Evolutionary conservation across 2,329 filamentous ascomycete genomes (phyloP).

Genomic region (Remersonia thermophila): DNA sequence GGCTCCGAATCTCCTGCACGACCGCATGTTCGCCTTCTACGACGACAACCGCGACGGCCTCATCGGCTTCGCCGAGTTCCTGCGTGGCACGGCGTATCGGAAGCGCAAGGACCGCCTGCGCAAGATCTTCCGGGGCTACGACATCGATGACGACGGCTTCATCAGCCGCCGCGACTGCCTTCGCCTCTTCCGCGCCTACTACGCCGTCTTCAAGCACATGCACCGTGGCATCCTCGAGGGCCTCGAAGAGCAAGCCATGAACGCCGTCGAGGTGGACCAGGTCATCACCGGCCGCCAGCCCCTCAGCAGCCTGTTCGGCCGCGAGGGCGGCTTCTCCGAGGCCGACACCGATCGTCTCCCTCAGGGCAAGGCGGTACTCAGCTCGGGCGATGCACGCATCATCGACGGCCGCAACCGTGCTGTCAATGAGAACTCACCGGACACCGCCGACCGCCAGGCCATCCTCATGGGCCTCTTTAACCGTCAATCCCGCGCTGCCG

Average conservation of each 20-base stretch:
- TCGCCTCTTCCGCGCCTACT: constrained; percentile 85
- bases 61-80: constrained; percentile 86
- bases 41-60: constrained; percentile 80
- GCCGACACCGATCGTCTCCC: constrained; percentile 48
- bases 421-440: constrained; percentile 46
- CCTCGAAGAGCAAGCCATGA: constrained; percentile 64
- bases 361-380: constrained; percentile 52
- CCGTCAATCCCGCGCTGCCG: constrained; percentile 7
- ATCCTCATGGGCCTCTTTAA: constrained; percentile 43
- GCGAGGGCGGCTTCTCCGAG: constrained; percentile 55
- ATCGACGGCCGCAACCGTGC: constrained; percentile 44
- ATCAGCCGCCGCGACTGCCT: constrained; percentile 79
- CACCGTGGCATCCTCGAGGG: constrained; percentile 71
- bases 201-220: constrained; percentile 79
- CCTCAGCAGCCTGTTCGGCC: constrained; percentile 61
- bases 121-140: constrained; percentile 78
- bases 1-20: constrained; percentile 80
- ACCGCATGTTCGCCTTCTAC: constrained; percentile 94
- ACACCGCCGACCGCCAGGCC: constrained; percentile 47
- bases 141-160: constrained; percentile 78
- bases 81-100: constrained; percentile 64
- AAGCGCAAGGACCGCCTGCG: constrained; percentile 56
- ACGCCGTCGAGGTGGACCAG: constrained; percentile 63
- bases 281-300: constrained; percentile 64
- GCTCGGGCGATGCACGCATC: constrained; percentile 53